Evolutionary conservation across 371 early-diverging fungal genomes (phyloP).

Genomic region (Syncephalastrum racemosum): DNA sequence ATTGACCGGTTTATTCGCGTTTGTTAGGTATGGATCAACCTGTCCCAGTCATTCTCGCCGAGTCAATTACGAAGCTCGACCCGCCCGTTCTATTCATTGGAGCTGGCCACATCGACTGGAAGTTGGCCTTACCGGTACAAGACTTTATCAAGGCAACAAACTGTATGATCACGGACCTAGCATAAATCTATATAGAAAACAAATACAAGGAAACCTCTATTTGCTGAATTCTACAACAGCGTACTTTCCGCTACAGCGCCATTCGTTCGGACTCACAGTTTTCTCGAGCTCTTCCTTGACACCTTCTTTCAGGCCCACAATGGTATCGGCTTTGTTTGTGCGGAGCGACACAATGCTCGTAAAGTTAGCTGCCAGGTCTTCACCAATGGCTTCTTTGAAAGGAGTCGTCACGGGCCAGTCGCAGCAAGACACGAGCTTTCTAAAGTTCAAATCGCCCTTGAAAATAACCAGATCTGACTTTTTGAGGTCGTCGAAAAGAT

Average conservation of each 20-base stretch:
- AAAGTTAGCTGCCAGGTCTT: conserved; percentile 52
- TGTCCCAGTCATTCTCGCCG: conserved; percentile 67
- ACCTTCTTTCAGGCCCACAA: conserved; percentile 74
- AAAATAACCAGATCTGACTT: conserved; percentile 74
- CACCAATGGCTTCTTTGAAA: conserved; percentile 82
- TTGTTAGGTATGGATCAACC: conserved; percentile 40
- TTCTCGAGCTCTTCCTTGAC: conserved; percentile 58
- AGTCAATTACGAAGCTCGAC: conserved; percentile 58
- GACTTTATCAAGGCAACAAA: conserved; percentile 59
- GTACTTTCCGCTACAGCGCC: conserved; percentile 78
- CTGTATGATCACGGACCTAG: conserved; percentile 64
- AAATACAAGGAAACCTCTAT: background rate
- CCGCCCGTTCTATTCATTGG: conserved; percentile 84
- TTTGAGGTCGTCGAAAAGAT: conserved; percentile 59
- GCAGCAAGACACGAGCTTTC: conserved; percentile 90
- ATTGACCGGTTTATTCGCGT: background rate
- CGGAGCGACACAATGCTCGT: conserved; percentile 73
- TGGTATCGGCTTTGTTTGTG: conserved; percentile 88
- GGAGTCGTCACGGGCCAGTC: conserved; percentile 81
- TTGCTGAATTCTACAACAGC: conserved; percentile 64
- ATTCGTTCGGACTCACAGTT: conserved; percentile 40
- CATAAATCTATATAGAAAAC: conserved; percentile 22
- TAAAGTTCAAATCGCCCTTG: conserved; percentile 96
- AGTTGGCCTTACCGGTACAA: conserved; percentile 70
- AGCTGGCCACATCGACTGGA: conserved; percentile 90